Conservation (phyloP, 768 basidiomycete species). For the Naematelia aurantialba region DNA sequence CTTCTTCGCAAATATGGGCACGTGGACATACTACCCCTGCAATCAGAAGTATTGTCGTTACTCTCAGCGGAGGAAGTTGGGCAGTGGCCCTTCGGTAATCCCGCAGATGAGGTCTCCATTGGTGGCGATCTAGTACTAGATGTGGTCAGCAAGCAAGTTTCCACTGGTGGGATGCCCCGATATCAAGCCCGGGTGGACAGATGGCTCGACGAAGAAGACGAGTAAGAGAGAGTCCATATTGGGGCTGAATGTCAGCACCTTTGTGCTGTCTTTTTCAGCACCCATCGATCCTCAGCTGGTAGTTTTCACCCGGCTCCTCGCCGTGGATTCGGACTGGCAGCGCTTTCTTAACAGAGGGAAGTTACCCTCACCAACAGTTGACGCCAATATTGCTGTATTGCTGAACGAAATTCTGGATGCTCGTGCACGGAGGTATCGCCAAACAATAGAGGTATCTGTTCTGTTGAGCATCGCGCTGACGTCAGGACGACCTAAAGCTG, state of each 20-base stretch:
- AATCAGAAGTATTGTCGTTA: constrained; percentile 10
- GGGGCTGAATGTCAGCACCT: constrained; percentile 19
- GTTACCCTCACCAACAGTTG: not conserved
- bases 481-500: constrained; percentile 7
- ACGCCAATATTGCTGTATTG: not conserved
- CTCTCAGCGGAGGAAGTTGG: constrained; percentile 19
- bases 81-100: constrained; percentile 43
- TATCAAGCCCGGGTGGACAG: constrained; percentile 67
- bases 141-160: constrained; percentile 7
- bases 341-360: constrained; percentile 16
- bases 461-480: constrained; percentile 1
- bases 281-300: constrained; percentile 21
- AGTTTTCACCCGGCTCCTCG: constrained; percentile 30
- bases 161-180: not conserved
- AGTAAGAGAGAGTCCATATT: constrained; percentile 14
- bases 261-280: constrained; percentile 16
- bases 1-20: constrained; percentile 92
- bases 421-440: not conserved
- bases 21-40: constrained; percentile 65
- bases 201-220: constrained; percentile 67
- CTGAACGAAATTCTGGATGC: not conserved
- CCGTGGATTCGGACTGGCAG: constrained; percentile 25
- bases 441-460: not conserved
- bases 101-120: constrained; percentile 47
- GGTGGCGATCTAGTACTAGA: constrained; percentile 31